Evolutionary conservation across 1,284 basidiomycete species (phyloP), one percentile per base, ranked within the genome.

Genomic region (Naganishia cerealis): DNA sequence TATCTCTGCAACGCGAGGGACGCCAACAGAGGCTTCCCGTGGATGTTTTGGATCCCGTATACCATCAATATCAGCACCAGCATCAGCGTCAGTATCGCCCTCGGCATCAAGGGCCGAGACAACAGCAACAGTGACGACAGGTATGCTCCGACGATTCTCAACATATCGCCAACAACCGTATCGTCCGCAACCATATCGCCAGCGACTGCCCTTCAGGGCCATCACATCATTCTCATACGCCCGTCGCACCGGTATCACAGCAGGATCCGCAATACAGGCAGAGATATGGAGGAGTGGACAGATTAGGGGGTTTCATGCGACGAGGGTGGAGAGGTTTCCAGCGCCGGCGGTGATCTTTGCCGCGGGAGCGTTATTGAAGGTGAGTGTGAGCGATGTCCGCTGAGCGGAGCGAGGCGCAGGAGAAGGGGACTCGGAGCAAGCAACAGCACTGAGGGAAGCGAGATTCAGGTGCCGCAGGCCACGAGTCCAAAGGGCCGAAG

Each of bases 341-440:
- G 80, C 78, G 16, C 70, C 80, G 33, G 79, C 80, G 0, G 71
- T 80, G 0, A 69, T 81, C 10, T 77, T 79, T 4, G 78, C 74
- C 2, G 65, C 74, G 1, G 68, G 76, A 3, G 76, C 73, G 1
- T 61, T 81, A 1, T 65, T 81, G 29, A 81, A 81, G 71, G 80
- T 80, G 57, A 65, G 74, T 67, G 5, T 13, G 8, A 8, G 21
- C 15, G 8, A 24, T 24, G 21, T 24, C 7, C 7, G 8, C 15
- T 12, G 21, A 50, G 46, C 3, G 15, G 9, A 5, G 46, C 21
- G 21, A 50, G 46, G 21, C n/a, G 21, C 9, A 21, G 5, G 16
- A 50, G 15, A 15, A 21, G n/a, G 21, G n/a, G 46, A 1, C 21
- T 2, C 10, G 1, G 46, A 21, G 21, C 46, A 50, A 33, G 29